phyloP scores from a whole-genome alignment of 495 filamentous ascomycete genomes.

The Sphaerosporella brunnea region DNA sequence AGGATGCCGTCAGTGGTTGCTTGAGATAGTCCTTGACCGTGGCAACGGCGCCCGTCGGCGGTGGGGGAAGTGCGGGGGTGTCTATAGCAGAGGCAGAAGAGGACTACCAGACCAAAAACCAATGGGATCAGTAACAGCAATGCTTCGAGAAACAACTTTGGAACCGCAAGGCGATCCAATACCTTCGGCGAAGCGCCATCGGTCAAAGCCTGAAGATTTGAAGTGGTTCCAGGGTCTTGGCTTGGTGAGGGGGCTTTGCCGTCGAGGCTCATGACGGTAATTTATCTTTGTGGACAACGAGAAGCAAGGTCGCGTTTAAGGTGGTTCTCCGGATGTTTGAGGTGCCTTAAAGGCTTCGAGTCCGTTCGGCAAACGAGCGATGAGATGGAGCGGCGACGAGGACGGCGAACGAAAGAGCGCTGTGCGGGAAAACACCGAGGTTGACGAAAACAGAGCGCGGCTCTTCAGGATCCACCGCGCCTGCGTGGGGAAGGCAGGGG shows the following conservation, averaged over 20 bases:
- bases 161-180: too few species aligned
- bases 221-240: neutral
- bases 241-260: conserved; percentile 5
- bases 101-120: neutral
- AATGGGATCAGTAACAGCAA: too few species aligned
- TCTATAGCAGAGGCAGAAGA: neutral
- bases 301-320: neutral
- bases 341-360: neutral
- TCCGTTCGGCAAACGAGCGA: neutral
- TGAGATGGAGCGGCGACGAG: neutral
- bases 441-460: conserved; percentile 4
- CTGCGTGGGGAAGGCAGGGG: neutral
- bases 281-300: neutral
- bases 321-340: neutral
- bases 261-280: conserved; percentile 14
- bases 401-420: neutral
- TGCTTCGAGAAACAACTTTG: too few species aligned
- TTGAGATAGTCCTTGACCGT: conserved; percentile 37
- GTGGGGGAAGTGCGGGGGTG: conserved; percentile 6
- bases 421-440: conserved; percentile 3
- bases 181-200: conserved; percentile 15
- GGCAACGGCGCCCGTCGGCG: conserved; percentile 11
- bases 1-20: conserved; percentile 74
- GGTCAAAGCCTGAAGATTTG: conserved; percentile 10
- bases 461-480: conserved; percentile 1